Base-by-base conservation (phyloP, 2,329 filamentous ascomycete species). In the Neofusicoccum umdonicola region DNA sequence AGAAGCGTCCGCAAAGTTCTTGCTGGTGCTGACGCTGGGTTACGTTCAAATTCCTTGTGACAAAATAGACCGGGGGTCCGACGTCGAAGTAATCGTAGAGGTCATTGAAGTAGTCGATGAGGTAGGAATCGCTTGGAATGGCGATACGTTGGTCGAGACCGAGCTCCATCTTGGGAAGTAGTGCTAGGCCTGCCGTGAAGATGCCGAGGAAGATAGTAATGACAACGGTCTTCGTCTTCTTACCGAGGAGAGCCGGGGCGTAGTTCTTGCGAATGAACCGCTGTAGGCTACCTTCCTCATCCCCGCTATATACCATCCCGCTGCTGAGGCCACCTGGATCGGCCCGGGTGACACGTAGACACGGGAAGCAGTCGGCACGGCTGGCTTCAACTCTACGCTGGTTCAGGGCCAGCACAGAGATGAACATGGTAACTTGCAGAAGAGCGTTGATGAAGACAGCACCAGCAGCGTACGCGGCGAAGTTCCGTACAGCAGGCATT, bases 401-500 rank as follows among this genome's bases (percentile, higher is more conserved):
- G 73, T 99, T 99, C 65, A 97, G 84, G 2, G 93, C 88, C 7
- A 99, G 84, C 3, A 98, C 90, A 0, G 96, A 94, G 44, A 97
- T 86, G 73, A 99, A 99, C 88, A 98, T 94, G 0, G 96, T 99
- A 69, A 98, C 90, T 76, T 99, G 95, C 5, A 99, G 82, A n/a
- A 98, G 76, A 0, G 96, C 96, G 74, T 99, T 99, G 83, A 99
- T 94, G 71, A 98, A 89, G 11, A 99, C 95, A 11, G 95, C 95
- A 58, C 95, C 95, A 1, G 95, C 93, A 12, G 95, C 95, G 74
- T 99, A 99, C 2, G 94, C 89, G 15, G 95, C 96, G 78, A 99
- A 99, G 78, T 99, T 99, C 67, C 93, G 88, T 48, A 99, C 96
- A 1, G 95, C 95, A 15, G 96, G 95, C 95, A 99, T 99, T 56